Percentiles rank a stretch among this genome's conserved stretches.
Evolutionary conservation across 306 rosid species (phyloP).

Genomic region (Potentilla sterilis): DNA sequence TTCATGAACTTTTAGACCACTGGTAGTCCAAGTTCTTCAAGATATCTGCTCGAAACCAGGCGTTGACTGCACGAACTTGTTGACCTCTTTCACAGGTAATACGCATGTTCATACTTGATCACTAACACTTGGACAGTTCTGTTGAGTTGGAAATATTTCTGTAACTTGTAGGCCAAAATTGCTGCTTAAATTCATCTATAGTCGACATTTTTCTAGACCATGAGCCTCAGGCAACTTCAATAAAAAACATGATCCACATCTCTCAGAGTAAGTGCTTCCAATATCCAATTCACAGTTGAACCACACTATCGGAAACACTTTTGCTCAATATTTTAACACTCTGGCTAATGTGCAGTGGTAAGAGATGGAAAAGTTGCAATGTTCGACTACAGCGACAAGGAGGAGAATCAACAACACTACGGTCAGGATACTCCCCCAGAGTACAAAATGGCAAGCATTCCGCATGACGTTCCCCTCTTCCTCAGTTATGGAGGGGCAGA

Average conservation of each 20-base stretch:
- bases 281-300: neutral
- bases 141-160: conserved; percentile 1
- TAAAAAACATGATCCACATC: conserved; percentile 82
- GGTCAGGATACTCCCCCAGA: conserved; percentile 32
- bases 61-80: conserved; percentile 71
- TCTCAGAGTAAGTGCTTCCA: conserved; percentile 65
- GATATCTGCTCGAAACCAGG: conserved; percentile 61
- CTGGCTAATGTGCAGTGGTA: conserved; percentile 24
- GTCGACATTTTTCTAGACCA: conserved; percentile 60
- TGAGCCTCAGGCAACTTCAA: conserved; percentile 88
- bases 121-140: neutral
- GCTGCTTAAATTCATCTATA: conserved; percentile 58
- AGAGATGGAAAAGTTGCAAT: conserved; percentile 29
- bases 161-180: conserved; percentile 59
- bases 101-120: neutral
- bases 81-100: conserved; percentile 77
- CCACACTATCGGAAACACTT: neutral
- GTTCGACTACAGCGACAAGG: conserved; percentile 26
- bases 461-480: conserved; percentile 33
- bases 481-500: conserved; percentile 36
- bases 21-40: conserved; percentile 47
- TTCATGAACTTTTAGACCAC: conserved; percentile 34
- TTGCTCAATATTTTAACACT: neutral
- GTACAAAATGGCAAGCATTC: conserved; percentile 27
- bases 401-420: conserved; percentile 25